Conservation (phyloP, 495 filamentous ascomycete species). For the Schizothecium vesticola region DNA sequence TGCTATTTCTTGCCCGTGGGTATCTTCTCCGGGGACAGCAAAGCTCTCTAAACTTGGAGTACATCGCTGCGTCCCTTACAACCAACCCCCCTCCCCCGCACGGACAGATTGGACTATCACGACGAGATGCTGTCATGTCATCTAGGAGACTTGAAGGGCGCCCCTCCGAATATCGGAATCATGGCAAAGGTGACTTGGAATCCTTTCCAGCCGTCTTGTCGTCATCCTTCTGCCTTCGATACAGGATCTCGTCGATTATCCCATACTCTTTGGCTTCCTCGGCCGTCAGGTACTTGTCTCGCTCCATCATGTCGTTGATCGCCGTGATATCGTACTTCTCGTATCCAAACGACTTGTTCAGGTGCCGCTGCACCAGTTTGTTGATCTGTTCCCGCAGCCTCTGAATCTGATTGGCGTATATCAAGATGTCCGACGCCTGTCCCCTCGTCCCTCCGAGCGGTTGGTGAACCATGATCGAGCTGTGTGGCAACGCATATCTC, state of each 20-base stretch:
- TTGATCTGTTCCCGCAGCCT: slow-evolving; percentile 80
- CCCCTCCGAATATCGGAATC: slow-evolving; percentile 1
- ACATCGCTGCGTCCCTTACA: not conserved
- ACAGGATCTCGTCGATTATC: slow-evolving; percentile 84
- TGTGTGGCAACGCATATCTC: slow-evolving; percentile 84
- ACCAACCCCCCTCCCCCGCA: not conserved
- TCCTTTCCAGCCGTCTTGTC: slow-evolving; percentile 19
- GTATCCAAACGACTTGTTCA: slow-evolving; percentile 65
- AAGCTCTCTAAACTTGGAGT: not conserved
- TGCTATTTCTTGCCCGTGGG: not conserved
- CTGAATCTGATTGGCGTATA: slow-evolving; percentile 95
- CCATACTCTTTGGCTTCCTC: slow-evolving; percentile 83
- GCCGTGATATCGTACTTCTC: slow-evolving; percentile 62
- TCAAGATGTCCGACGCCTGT: slow-evolving; percentile 87
- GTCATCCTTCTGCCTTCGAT: slow-evolving; percentile 37
- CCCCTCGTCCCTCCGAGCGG: slow-evolving; percentile 87
- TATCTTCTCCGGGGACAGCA: not conserved
- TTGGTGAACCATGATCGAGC: slow-evolving; percentile 94
- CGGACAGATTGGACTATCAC: not conserved
- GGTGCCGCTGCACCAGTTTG: slow-evolving; percentile 78
- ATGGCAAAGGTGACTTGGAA: slow-evolving; percentile 19
- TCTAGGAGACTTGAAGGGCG: not conserved
- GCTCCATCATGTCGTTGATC: slow-evolving; percentile 90
- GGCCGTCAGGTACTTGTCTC: slow-evolving; percentile 90
- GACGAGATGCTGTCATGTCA: not conserved